Evolutionary conservation across 1,284 basidiomycete genomes (phyloP).

Genomic region (Puccinia horiana): DNA sequence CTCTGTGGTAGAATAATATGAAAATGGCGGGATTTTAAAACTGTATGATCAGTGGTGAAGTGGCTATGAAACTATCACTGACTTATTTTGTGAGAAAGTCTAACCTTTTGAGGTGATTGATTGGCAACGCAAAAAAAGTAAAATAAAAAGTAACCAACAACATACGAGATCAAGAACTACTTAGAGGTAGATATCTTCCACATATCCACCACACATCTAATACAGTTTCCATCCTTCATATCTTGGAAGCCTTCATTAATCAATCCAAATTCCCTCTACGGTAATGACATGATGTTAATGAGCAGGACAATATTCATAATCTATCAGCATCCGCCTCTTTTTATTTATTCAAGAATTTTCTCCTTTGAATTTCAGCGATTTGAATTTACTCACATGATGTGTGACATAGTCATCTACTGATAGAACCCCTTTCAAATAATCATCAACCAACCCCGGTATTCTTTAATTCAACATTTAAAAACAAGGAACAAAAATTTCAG

Average conservation of each 20-base stretch:
- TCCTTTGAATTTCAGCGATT: not conserved
- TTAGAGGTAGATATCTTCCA: conserved; percentile 17
- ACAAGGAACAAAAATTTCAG: not conserved
- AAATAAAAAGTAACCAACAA: not conserved
- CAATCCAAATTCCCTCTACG: conserved; percentile 53
- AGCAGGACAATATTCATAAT: not conserved
- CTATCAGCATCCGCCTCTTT: not conserved
- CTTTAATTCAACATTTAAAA: not conserved
- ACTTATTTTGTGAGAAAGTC: too few species aligned
- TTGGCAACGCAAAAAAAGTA: too few species aligned
- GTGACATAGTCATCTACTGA: conserved; percentile 58
- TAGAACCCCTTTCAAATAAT: conserved; percentile 56
- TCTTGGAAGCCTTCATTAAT: conserved; percentile 58
- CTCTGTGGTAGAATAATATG: too few species aligned
- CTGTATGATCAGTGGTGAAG: too few species aligned
- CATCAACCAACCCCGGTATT: conserved; percentile 49
- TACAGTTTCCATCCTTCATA: conserved; percentile 58
- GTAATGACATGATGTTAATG: not conserved
- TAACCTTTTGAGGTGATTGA: too few species aligned
- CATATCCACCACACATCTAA: conserved; percentile 55
- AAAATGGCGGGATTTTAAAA: too few species aligned
- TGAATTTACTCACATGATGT: conserved; percentile 53
- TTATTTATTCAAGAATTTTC: not conserved
- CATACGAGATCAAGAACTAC: not conserved
- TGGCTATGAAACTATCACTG: too few species aligned